A percentile compares a stretch with the other conserved stretches of the same genome.
Conservation (phyloP, 2,329 filamentous ascomycete species). For the Acephala macrosclerotiorum region DNA sequence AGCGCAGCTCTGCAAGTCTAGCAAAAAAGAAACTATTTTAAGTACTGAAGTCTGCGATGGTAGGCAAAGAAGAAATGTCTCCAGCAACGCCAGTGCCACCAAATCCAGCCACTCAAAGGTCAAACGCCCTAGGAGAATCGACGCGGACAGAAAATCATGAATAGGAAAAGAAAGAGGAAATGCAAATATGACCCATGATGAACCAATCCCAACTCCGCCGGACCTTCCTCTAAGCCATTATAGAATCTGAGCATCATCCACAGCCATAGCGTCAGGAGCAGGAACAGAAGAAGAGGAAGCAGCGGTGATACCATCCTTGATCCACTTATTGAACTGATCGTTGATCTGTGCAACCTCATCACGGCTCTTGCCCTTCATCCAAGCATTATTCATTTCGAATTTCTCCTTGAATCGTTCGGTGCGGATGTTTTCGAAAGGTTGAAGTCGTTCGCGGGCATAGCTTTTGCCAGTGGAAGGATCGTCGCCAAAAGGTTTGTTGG, state of each 20-base stretch:
- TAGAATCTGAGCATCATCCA: not conserved
- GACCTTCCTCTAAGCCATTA: not conserved
- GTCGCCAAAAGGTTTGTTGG: constrained; percentile 45
- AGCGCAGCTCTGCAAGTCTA: not conserved
- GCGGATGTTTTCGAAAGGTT: constrained; percentile 46
- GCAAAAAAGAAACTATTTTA: not conserved
- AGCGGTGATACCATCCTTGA: constrained; percentile 44
- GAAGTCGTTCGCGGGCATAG: constrained; percentile 41
- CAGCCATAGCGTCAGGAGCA: not conserved
- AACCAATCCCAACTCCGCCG: not conserved
- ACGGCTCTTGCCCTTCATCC: constrained; percentile 57
- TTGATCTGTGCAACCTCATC: constrained; percentile 57
- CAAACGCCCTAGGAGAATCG: too few relatives aligned
- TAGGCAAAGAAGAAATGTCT: not conserved
- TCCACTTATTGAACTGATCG: constrained; percentile 54
- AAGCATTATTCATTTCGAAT: constrained; percentile 58
- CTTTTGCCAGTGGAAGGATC: constrained; percentile 44
- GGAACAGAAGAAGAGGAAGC: not conserved
- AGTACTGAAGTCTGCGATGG: not conserved
- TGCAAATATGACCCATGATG: constrained; percentile 2
- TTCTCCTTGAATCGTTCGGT: constrained; percentile 57
- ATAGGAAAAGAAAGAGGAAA: not conserved
- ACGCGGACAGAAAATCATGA: not conserved
- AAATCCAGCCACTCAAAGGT: not conserved
- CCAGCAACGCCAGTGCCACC: not conserved